Percentiles rank a stretch among this genome's conserved stretches.
These are phyloP conservation scores for Komagataella pseudopastoris DNA, from an alignment of 805 yeast genomes.

Conservation along the genomic window DNA sequence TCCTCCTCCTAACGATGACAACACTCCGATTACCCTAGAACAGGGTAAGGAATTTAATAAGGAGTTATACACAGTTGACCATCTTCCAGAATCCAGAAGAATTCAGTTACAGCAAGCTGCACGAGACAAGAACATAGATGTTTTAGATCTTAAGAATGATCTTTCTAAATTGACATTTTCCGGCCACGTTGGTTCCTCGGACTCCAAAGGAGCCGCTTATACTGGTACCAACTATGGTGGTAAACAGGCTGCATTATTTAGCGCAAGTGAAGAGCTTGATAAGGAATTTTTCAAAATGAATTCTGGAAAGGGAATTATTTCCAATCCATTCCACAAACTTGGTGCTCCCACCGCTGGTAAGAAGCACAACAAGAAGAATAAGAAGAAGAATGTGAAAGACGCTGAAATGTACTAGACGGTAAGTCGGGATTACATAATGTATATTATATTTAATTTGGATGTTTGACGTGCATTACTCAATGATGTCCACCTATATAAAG, in stretches of 20 bases:
- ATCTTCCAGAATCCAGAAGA: constrained; percentile 60
- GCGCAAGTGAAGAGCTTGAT: constrained; percentile 76
- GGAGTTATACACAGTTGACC: constrained; percentile 53
- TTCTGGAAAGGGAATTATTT: constrained; percentile 45
- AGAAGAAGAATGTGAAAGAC: constrained; percentile 26
- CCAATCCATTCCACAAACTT: constrained; percentile 61
- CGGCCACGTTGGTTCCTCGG: constrained; percentile 50
- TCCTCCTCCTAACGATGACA: constrained; percentile 76
- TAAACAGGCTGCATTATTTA: constrained; percentile 64
- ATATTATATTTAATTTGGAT: background rate
- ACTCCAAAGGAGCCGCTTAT: constrained; percentile 24
- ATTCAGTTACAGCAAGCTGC: constrained; percentile 60
- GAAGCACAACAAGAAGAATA: constrained; percentile 68
- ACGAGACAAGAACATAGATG: constrained; percentile 38
- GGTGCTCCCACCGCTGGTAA: constrained; percentile 22
- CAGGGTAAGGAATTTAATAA: constrained; percentile 56
- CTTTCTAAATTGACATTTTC: constrained; percentile 66
- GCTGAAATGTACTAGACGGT: background rate
- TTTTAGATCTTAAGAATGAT: constrained; percentile 56
- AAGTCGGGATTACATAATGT: constrained; percentile 1
- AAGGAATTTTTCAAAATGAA: constrained; percentile 71
- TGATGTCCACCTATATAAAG: background rate
- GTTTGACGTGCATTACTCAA: background rate
- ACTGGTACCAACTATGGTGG: constrained; percentile 61
- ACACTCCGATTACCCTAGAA: constrained; percentile 34